Evolutionary conservation across 2,329 filamentous ascomycete species (phyloP), one percentile per base, ranked within the genome.

Genomic region (Curvularia sp.): DNA sequence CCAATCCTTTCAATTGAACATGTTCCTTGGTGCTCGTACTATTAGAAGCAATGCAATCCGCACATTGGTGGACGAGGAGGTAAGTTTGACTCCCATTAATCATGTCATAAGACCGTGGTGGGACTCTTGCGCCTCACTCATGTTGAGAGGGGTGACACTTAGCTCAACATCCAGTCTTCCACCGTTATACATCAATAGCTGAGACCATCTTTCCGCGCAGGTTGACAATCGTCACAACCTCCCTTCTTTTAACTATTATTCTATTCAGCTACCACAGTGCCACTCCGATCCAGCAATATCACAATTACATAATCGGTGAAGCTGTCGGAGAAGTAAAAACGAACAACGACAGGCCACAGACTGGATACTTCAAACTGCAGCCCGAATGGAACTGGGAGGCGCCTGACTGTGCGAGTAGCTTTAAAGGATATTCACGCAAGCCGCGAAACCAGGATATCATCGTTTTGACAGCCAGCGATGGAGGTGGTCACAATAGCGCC

Each of bases 381-480:
- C 70, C 70, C 18, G 71, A 74, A 51, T 74, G 72, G 72, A 54
- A 74, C 30, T 74, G 72, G 63, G 55, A 62, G 23, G 67, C 74
- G 13, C 70, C 73, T 9, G 59, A 57, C 39, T 67, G 57, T 50
- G 70, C 64, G 52, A 65, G 60, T 21, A 63, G 60, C 27, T 77
- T 59, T 69, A 62, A 70, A 10, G 69, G 69, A 41, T 77, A 66
- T 62, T 67, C 61, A 60, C 73, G 63, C 58, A 70, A 53, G 5
- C 76, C 77, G 1, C 63, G 68, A 9, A 75, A 75, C 15, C 62
- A 69, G 9, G 72, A 79, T 39, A 66, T 79, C 15, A 64, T 79
- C 15, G 62, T 79, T n/a, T 63, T 79, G 53, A 78, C 77, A 23
- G 77, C 77, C 10, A 75, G 75, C 47, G 77, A 79, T 52, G 77